Conservation (phyloP, 768 basidiomycete genomes). For the Macrolepiota albuminosa region DNA sequence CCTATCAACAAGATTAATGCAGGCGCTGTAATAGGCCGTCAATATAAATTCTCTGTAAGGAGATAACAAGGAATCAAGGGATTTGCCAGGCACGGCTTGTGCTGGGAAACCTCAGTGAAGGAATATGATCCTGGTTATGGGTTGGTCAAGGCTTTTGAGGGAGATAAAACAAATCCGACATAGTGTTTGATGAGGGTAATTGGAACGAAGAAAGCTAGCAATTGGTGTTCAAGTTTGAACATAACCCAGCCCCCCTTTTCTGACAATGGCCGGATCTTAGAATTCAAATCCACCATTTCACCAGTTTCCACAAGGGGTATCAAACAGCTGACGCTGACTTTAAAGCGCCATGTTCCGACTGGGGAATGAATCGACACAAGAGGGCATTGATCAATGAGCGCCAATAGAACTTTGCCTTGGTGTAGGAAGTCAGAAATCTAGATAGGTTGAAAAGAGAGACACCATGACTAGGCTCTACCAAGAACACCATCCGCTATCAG, state of each 20-base stretch:
- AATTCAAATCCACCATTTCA: conserved; percentile 37
- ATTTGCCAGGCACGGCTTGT: conserved; percentile 48
- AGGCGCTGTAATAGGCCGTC: conserved; percentile 48
- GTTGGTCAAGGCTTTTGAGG: conserved; percentile 7
- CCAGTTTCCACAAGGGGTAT: conserved; percentile 33
- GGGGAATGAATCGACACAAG: conserved; percentile 3
- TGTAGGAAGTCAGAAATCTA: conserved; percentile 43
- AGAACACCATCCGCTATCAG: neutral
- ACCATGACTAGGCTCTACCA: conserved; percentile 41
- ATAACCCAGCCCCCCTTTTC: neutral
- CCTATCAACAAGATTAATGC: conserved; percentile 37
- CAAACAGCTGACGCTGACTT: conserved; percentile 35
- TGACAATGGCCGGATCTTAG: conserved; percentile 38
- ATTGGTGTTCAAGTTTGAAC: no score
- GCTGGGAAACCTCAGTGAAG: conserved; percentile 56
- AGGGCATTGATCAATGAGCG: neutral
- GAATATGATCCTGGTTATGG: conserved; percentile 40
- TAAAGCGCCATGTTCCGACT: conserved; percentile 49
- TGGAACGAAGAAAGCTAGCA: conserved; percentile 17
- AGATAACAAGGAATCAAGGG: conserved; percentile 41
- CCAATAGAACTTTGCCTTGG: conserved; percentile 34
- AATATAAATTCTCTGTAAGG: conserved; percentile 47
- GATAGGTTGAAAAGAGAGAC: conserved; percentile 33
- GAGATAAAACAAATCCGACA: conserved; percentile 24
- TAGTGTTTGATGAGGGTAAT: conserved; percentile 40